Evolutionary conservation across 352 stramenopile species (phyloP), one percentile per base, ranked within the genome.

Genomic region (Phytophthora agathidicida): DNA sequence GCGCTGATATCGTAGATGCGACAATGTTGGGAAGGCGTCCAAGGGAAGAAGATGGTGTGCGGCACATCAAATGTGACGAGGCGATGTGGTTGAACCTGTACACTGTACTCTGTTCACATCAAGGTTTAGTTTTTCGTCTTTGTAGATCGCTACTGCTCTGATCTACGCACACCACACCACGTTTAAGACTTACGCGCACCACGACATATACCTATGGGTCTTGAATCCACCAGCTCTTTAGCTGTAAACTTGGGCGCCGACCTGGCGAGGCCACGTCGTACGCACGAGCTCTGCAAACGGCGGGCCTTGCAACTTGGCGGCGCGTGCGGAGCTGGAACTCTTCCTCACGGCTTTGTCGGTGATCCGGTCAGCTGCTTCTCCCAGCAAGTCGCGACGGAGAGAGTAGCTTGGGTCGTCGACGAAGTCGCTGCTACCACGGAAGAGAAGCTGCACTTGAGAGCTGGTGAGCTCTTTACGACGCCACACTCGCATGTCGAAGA

Each of bases 171-270:
- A 37, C n/a, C n/a, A n/a, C n/a, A 50, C 27, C 42, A 59, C 20
- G 39, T 27, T 58, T n/a, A 30, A 24, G 33, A 56, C 26, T 32
- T n/a, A n/a, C 24, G 19, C 13, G 22, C 24, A 36, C 23, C 41
- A 48, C 41, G 36, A 56, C 48, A 57, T 22, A 28, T n/a, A 47
- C 10, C 23, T 51, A n/a, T n/a, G n/a, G n/a, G n/a, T 20, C 17
- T 13, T 17, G 5, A 31, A n/a, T n/a, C n/a, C n/a, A n/a, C n/a
- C n/a, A n/a, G n/a, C n/a, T n/a, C 26, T 32, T 55, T 58, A 81
- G 52, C 60, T 74, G 54, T 89, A 91, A 6, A 82, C 71, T 30
- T 89, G 82, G 1, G 82, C 80, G 4, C 83, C 68, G 11, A 91
- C 82, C 48, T 91, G 82, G 14, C 70, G 71, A 19, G 82, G 82